Conservation (phyloP, 164 flowering plant genomes). For the Vitis rotundifolia region DNA sequence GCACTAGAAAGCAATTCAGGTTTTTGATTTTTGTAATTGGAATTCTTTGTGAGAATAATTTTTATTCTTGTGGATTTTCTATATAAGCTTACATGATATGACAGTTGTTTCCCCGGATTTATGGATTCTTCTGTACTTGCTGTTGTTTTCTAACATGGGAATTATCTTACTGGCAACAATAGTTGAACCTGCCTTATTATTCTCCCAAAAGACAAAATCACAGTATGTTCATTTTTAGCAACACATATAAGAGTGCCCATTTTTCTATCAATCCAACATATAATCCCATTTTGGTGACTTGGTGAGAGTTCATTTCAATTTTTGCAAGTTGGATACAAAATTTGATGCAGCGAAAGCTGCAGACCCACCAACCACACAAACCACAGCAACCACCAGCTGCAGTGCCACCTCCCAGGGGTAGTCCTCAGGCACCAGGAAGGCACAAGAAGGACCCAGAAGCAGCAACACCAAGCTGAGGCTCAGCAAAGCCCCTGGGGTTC, state of each 20-base stretch:
- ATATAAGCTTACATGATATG: constrained; percentile 5
- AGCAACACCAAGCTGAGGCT: constrained; percentile 63
- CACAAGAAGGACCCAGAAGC: constrained; percentile 69
- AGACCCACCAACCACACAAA: constrained; percentile 71
- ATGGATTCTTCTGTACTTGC: constrained; percentile 7
- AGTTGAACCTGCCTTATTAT: neutral
- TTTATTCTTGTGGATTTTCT: neutral
- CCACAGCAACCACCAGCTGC: constrained; percentile 62
- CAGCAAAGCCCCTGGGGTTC: constrained; percentile 57
- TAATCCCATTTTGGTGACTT: too few relatives aligned
- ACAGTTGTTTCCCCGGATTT: constrained; percentile 9
- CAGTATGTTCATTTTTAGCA: too few relatives aligned
- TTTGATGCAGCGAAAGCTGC: constrained; percentile 92
- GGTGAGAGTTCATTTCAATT: constrained; percentile 36
- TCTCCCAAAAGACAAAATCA: too few relatives aligned
- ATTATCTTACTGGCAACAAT: neutral
- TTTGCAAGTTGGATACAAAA: constrained; percentile 86
- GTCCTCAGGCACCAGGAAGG: constrained; percentile 80
- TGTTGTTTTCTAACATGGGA: neutral
- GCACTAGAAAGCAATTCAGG: constrained; percentile 7
- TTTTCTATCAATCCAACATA: too few relatives aligned
- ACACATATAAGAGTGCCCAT: too few relatives aligned
- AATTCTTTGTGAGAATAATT: constrained; percentile 10
- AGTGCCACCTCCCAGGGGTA: constrained; percentile 64
- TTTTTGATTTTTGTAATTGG: constrained; percentile 13